Evolutionary conservation across 441 rosid species (phyloP), one percentile per base, ranked within the genome.

Genomic region (Erodium trifolium): DNA sequence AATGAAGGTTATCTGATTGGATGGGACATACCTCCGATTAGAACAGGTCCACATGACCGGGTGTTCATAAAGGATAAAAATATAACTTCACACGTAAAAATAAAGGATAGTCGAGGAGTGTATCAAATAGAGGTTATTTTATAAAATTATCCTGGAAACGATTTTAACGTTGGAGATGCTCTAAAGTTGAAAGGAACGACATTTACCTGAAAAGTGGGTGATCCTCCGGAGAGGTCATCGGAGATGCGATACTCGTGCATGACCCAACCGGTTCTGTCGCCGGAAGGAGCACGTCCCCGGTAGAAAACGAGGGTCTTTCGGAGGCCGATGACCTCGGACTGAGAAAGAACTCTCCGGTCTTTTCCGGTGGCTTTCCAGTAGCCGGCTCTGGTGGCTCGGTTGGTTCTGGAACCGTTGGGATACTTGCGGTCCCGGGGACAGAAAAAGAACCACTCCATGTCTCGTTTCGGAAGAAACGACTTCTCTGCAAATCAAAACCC

Each of bases 361-460:
- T 88, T 92, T 1, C 98, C 97, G 0, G 96, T 90, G 64, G 98
- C 97, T 77, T 92, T 75, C 78, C 78, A 75, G 65, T 75, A 75
- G 8, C 78, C 78, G 1, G 78, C 70, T 67, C 65, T 68, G n/a
- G 78, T 75, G 59, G 78, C 78, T 18, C 78, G 43, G 41, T 75
- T 75, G 8, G 78, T 75, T 65, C 78, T 23, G 1, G 75, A 75
- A 6, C 78, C 78, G 16, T 75, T 75, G 0, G 78, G 78, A 72
- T 75, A 75, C 47, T 75, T 75, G 37, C 71, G 68, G 67, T 75
- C 78, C 49, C 78, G 71, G 3, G 75, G 75, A 70, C 91, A 88
- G 82, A 89, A 93, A 80, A 93, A 93, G 86, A 90, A 93, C 97
- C 97, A 90, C 63, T 90, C 94, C 92, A 82, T 73, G 72, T 93